These are phyloP conservation scores for Suillus placidus DNA, from an alignment of 768 basidiomycete genomes.

Conservation along the genomic window DNA sequence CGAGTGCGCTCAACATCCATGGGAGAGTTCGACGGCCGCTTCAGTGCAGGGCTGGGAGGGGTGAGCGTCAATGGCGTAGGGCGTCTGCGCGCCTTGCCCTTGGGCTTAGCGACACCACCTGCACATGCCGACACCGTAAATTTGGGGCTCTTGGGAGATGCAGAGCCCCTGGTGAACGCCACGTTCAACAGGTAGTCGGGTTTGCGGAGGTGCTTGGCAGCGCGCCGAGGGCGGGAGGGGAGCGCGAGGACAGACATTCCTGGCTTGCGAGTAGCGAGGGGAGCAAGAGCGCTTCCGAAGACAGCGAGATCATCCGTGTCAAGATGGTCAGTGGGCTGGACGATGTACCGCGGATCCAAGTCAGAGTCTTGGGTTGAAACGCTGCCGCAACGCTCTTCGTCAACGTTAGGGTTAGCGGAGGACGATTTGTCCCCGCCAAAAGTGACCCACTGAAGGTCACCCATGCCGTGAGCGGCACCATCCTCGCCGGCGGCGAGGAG, in stretches of 20 bases:
- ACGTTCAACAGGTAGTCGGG: conserved; percentile 38
- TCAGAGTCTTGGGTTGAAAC: conserved; percentile 57
- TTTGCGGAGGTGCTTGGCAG: conserved; percentile 41
- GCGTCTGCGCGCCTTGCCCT: conserved; percentile 39
- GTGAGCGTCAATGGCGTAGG: conserved; percentile 46
- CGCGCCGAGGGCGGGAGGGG: conserved; percentile 37
- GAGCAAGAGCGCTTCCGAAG: conserved; percentile 31
- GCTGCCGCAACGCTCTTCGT: conserved; percentile 45
- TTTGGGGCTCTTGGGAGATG: conserved; percentile 19
- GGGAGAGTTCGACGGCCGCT: conserved; percentile 39
- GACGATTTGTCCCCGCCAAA: conserved; percentile 37
- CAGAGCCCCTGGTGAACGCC: conserved; percentile 26
- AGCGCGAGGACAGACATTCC: conserved; percentile 39
- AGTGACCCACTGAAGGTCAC: conserved; percentile 47
- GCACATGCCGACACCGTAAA: conserved; percentile 15
- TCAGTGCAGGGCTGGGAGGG: conserved; percentile 33
- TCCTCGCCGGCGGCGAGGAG: conserved; percentile 49
- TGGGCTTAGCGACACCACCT: conserved; percentile 15
- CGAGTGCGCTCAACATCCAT: conserved; percentile 38
- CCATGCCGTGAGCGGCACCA: conserved; percentile 24
- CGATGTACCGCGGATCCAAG: conserved; percentile 50
- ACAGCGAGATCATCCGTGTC: conserved; percentile 39
- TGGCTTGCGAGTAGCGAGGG: conserved; percentile 33
- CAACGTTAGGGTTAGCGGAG: conserved; percentile 7
- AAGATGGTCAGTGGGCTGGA: conserved; percentile 38